phyloP scores from a whole-genome alignment of 1,284 basidiomycete species.

The Naganishia cerealis region DNA sequence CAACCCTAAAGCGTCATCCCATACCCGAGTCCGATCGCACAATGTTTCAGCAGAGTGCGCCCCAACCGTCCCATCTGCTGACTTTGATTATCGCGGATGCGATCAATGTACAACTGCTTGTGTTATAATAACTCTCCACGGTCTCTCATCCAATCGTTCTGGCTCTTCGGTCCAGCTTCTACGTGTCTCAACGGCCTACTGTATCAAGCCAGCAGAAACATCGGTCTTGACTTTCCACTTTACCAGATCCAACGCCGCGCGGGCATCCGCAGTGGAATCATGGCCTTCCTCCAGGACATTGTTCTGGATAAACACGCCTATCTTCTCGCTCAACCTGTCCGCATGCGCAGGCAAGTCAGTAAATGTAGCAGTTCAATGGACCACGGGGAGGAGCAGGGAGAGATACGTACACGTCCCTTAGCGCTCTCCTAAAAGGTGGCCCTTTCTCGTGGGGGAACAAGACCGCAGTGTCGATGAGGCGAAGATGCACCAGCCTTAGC shows the following conservation, averaged over 20 bases:
- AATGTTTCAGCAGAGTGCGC: constrained; percentile 3
- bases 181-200: neutral
- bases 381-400: neutral
- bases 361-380: neutral
- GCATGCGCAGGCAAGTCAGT: neutral
- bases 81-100: constrained; percentile 4
- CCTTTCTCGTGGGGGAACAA: constrained; percentile 80
- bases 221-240: constrained; percentile 53
- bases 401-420: constrained; percentile 70
- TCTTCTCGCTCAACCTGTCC: constrained; percentile 69
- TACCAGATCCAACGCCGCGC: constrained; percentile 80
- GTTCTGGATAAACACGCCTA: constrained; percentile 73
- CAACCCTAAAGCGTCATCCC: constrained; percentile 1
- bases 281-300: constrained; percentile 72
- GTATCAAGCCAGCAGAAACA: constrained; percentile 15
- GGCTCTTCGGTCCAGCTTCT: neutral
- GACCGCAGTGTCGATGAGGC: constrained; percentile 77
- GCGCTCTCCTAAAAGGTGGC: constrained; percentile 70
- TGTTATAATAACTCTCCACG: too few species aligned
- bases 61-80: neutral
- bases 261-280: constrained; percentile 78
- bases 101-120: neutral
- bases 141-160: neutral
- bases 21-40: neutral
- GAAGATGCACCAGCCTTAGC: constrained; percentile 75